A percentile compares a stretch with the other conserved stretches of the same genome.
phyloP scores from a whole-genome alignment of 225 moss, liverwort and hornwort genomes.

The Asterella californica region DNA sequence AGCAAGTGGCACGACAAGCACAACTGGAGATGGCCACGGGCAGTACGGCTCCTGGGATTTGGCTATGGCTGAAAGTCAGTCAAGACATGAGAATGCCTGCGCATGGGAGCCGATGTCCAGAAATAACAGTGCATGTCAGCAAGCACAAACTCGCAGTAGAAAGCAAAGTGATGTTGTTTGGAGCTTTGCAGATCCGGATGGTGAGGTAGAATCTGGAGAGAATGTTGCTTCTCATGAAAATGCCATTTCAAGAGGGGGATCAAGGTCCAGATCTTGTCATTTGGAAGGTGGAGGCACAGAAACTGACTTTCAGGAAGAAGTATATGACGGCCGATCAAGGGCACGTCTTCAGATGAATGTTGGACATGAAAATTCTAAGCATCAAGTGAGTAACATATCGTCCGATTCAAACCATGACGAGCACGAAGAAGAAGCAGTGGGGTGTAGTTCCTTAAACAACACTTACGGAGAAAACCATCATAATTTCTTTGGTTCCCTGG shows the following conservation, averaged over 20 bases:
- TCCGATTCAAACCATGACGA: not conserved
- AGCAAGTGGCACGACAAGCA: not conserved
- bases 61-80: not conserved
- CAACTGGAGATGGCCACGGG: not conserved
- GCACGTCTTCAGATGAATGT: not conserved
- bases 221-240: conserved; percentile 19
- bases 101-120: not conserved
- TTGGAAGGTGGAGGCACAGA: not conserved
- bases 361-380: not conserved
- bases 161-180: conserved; percentile 1
- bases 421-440: not conserved
- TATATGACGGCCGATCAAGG: not conserved
- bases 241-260: conserved; percentile 19
- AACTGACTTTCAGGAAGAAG: not conserved
- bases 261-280: conserved; percentile 16
- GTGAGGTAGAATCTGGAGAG: conserved; percentile 22
- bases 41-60: not conserved
- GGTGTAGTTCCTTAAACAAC: not conserved
- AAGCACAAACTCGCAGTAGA: conserved; percentile 3
- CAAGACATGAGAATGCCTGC: not conserved
- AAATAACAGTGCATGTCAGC: conserved; percentile 4
- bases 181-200: conserved; percentile 12
- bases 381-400: not conserved
- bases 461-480: not conserved
- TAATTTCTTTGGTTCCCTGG: not conserved